Percentiles rank a stretch among this genome's conserved stretches.
Conservation (phyloP, 192 early-diverging fungal genomes). For the Kappamyces sp. region DNA sequence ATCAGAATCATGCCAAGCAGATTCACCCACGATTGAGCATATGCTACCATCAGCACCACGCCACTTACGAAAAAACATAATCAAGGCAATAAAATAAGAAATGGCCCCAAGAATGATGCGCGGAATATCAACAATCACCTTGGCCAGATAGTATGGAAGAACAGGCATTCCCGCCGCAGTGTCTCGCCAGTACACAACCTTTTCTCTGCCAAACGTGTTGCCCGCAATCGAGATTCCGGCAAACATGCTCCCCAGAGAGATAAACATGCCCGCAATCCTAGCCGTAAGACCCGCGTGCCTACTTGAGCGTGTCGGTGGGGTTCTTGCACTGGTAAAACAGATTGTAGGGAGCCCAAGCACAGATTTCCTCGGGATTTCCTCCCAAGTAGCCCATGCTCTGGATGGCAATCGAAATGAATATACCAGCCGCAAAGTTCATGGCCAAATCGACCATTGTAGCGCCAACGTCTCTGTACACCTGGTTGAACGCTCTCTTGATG, state of each 20-base stretch:
- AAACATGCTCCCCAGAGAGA: conserved; percentile 52
- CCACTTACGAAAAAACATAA: conserved; percentile 41
- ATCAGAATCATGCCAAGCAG: conserved; percentile 42
- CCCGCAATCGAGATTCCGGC: conserved; percentile 53
- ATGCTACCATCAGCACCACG: conserved; percentile 5
- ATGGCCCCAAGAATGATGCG: conserved; percentile 47
- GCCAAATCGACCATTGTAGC: conserved; percentile 48
- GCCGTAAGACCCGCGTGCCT: too few species aligned
- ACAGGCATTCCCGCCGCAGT: conserved; percentile 50
- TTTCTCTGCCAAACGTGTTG: conserved; percentile 60
- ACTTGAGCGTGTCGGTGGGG: conserved; percentile 19
- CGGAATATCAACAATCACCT: conserved; percentile 55
- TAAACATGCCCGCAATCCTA: conserved; percentile 48
- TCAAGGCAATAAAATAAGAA: conserved; percentile 53
- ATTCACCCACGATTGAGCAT: conserved; percentile 22
- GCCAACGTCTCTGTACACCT: conserved; percentile 43
- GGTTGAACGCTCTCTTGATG: conserved; percentile 16
- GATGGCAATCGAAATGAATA: conserved; percentile 31
- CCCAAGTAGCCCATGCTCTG: conserved; percentile 49
- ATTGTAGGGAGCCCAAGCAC: conserved; percentile 34
- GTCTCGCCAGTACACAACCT: conserved; percentile 62
- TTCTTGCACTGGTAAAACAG: conserved; percentile 14
- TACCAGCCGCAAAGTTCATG: conserved; percentile 49
- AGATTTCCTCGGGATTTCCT: conserved; percentile 37
- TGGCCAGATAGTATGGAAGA: conserved; percentile 57